Conservation (phyloP, 2,329 filamentous ascomycete species). For the Penicillium sp. region DNA sequence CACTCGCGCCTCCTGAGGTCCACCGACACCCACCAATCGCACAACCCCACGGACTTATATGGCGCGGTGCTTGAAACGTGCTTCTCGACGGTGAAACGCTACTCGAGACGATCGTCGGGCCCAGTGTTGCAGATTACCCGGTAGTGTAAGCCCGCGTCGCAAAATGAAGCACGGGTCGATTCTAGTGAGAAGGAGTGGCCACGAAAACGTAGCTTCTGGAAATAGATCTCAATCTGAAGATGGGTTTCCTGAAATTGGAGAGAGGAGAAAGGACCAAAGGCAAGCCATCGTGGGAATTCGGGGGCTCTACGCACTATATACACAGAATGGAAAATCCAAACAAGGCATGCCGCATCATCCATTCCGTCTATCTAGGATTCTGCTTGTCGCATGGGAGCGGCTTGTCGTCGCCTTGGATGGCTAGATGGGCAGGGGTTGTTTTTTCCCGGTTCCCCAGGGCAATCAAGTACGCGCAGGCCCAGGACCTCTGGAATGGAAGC, state of each 20-base stretch:
- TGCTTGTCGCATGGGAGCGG: conserved; percentile 15
- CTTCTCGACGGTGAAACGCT: conserved; percentile 21
- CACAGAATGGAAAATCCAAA: conserved; percentile 1
- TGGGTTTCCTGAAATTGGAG: not conserved
- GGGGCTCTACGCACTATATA: conserved; percentile 25
- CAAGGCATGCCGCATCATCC: conserved; percentile 16
- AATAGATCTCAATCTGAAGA: not conserved
- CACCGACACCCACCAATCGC: conserved; percentile 20
- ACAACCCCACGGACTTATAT: conserved; percentile 3
- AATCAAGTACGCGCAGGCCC: conserved; percentile 6
- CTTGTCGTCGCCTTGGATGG: conserved; percentile 1
- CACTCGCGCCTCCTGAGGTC: conserved; percentile 6
- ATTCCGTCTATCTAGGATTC: conserved; percentile 18
- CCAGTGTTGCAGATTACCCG: conserved; percentile 18
- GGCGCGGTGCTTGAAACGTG: conserved; percentile 21
- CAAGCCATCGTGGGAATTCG: not conserved
- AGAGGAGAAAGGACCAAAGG: conserved; percentile 1
- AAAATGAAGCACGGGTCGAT: not conserved
- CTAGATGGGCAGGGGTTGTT: conserved; percentile 1
- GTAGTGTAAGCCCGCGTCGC: conserved; percentile 1
- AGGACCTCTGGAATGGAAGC: conserved; percentile 6
- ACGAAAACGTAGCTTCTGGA: not conserved
- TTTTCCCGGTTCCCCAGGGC: conserved; percentile 7
- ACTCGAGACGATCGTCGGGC: conserved; percentile 13
- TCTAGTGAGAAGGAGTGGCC: conserved; percentile 10